phyloP scores from a whole-genome alignment of 768 basidiomycete species.

The Rossbeevera mucosa region DNA sequence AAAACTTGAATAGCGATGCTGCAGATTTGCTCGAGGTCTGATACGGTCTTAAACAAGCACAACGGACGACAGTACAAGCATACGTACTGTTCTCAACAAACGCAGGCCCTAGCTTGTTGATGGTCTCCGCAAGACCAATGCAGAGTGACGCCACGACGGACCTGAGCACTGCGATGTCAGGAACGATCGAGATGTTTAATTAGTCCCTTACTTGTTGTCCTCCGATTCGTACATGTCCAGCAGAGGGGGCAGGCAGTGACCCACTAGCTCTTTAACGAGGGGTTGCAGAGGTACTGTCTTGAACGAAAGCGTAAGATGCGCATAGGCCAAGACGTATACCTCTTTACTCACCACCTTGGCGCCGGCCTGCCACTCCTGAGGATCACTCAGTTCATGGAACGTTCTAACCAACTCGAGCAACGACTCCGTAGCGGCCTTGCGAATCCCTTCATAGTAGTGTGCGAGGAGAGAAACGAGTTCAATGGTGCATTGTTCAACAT shows the following conservation, averaged over 20 bases:
- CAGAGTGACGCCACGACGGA: slow-evolving; percentile 86
- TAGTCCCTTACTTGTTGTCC: slow-evolving; percentile 84
- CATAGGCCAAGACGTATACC: background rate
- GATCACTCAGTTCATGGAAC: slow-evolving; percentile 85
- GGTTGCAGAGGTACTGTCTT: slow-evolving; percentile 51
- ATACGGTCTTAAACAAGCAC: slow-evolving; percentile 4
- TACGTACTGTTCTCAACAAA: slow-evolving; percentile 74
- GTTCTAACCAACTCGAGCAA: slow-evolving; percentile 85
- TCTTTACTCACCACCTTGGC: slow-evolving; percentile 48
- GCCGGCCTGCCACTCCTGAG: slow-evolving; percentile 80
- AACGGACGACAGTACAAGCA: background rate
- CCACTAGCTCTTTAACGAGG: slow-evolving; percentile 75
- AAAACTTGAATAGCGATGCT: slow-evolving; percentile 80
- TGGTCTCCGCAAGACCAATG: slow-evolving; percentile 83
- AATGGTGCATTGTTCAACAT: slow-evolving; percentile 75
- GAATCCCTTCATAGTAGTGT: slow-evolving; percentile 97
- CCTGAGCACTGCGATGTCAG: slow-evolving; percentile 42
- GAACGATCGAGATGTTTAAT: slow-evolving; percentile 5
- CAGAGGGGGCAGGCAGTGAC: slow-evolving; percentile 66
- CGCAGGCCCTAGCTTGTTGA: slow-evolving; percentile 87
- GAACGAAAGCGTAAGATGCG: slow-evolving; percentile 8
- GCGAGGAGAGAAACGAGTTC: slow-evolving; percentile 74
- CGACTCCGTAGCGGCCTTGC: slow-evolving; percentile 87
- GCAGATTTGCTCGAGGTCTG: slow-evolving; percentile 75
- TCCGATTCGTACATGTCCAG: slow-evolving; percentile 90